Percentiles rank a stretch among this genome's conserved stretches.
Conservation (phyloP, 2,329 filamentous ascomycete genomes). For the Corynespora cassiicola region DNA sequence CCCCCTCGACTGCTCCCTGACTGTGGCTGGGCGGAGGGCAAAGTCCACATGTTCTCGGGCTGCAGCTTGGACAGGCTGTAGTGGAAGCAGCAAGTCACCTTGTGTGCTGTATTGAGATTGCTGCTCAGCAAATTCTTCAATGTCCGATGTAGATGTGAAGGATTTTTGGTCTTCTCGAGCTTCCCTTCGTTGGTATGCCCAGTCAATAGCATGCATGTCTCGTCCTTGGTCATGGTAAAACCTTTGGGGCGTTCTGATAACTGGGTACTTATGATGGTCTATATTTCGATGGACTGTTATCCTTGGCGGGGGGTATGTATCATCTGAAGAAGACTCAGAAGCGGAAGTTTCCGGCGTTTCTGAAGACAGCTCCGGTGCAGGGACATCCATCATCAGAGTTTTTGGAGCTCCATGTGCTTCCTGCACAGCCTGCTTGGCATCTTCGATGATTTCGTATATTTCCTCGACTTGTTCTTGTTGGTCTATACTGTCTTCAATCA, state of each 20-base stretch:
- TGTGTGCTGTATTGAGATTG: slow-evolving; percentile 19
- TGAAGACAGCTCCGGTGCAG: too few relatives aligned
- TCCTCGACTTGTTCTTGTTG: slow-evolving; percentile 40
- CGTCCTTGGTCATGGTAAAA: slow-evolving; percentile 14
- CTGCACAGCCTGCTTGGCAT: slow-evolving; percentile 43
- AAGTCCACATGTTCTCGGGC: slow-evolving; percentile 37
- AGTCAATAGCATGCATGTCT: slow-evolving; percentile 30
- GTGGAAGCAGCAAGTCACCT: slow-evolving; percentile 31
- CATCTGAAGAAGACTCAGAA: slow-evolving; percentile 13
- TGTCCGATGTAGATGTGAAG: slow-evolving; percentile 19
- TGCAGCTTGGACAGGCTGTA: slow-evolving; percentile 22
- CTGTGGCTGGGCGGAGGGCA: slow-evolving; percentile 30
- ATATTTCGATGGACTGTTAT: too few relatives aligned
- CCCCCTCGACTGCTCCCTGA: slow-evolving; percentile 30
- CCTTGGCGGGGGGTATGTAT: too few relatives aligned
- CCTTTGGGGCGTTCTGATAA: too few relatives aligned
- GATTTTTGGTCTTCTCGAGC: slow-evolving; percentile 5
- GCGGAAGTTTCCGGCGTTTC: too few relatives aligned
- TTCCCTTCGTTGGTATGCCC: slow-evolving; percentile 28
- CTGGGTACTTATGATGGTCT: too few relatives aligned
- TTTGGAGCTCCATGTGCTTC: slow-evolving; percentile 31
- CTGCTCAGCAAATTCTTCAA: slow-evolving; percentile 2
- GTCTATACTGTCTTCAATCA: slow-evolving; percentile 43
- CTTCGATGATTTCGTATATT: slow-evolving; percentile 48
- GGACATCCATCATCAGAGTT: slow-evolving; percentile 29